Conservation (phyloP, 129 eudicot species). For the Escallonia rubra region DNA sequence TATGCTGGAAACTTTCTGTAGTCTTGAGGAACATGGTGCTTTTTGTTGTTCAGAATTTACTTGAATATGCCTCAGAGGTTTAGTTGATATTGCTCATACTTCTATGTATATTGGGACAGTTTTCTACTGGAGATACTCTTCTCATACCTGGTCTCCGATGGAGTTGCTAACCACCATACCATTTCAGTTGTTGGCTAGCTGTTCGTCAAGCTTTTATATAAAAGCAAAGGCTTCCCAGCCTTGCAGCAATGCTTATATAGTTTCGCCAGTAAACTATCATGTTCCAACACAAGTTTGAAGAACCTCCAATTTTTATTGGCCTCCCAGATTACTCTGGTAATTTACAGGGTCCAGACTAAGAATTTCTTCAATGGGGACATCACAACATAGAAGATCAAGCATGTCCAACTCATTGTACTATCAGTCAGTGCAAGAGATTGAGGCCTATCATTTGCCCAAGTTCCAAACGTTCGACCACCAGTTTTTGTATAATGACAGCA, state of each 20-base stretch:
- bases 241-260: too few species aligned
- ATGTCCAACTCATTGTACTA: conserved; percentile 43
- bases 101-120: too few species aligned
- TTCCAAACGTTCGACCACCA: conserved; percentile 33
- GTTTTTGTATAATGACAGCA: conserved; percentile 21
- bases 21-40: too few species aligned
- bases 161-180: too few species aligned
- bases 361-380: conserved; percentile 45
- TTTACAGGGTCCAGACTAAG: background rate
- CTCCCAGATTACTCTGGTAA: background rate
- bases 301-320: background rate
- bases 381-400: conserved; percentile 38
- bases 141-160: too few species aligned
- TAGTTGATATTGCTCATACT: too few species aligned
- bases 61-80: too few species aligned
- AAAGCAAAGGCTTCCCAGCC: background rate
- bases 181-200: too few species aligned
- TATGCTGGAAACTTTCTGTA: too few species aligned
- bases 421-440: conserved; percentile 41
- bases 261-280: background rate
- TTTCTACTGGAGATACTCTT: too few species aligned
- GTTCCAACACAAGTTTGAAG: background rate
- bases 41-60: too few species aligned
- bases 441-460: conserved; percentile 29
- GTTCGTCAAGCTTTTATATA: too few species aligned